Percentiles rank a stretch among this genome's conserved stretches.
These are phyloP conservation scores for Dictyostelium firmibasis DNA, from an alignment of 78 protist species.

Conservation along the genomic window DNA sequence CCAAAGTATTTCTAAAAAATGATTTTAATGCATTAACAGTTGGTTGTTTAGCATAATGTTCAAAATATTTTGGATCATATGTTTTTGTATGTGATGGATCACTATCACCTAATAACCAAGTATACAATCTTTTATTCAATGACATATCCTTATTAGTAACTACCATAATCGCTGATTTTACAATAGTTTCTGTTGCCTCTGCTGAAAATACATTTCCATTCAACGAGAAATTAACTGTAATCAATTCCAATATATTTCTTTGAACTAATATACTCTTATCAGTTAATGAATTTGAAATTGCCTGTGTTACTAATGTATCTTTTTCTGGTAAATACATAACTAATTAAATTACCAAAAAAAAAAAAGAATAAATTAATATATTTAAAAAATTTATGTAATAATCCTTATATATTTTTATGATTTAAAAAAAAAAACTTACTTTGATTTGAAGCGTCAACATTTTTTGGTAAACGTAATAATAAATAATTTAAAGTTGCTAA, in stretches of 20 bases:
- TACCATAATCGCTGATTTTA: conserved; percentile 47
- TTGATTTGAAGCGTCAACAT: conserved; percentile 35
- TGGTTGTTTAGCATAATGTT: conserved; percentile 25
- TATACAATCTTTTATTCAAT: conserved; percentile 55
- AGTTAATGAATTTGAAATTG: conserved; percentile 18
- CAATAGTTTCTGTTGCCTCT: conserved; percentile 1
- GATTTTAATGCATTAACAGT: conserved; percentile 43
- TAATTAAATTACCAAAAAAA: no score
- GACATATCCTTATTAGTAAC: conserved; percentile 61
- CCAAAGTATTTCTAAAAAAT: not conserved
- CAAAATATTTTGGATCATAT: conserved; percentile 30
- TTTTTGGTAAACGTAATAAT: conserved; percentile 33
- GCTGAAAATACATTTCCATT: conserved; percentile 21
- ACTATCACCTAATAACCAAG: conserved; percentile 48
- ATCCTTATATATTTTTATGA: not conserved
- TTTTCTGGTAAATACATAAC: conserved; percentile 70
- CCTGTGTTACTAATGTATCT: conserved; percentile 59
- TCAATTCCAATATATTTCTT: conserved; percentile 68
- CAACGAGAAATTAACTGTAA: conserved; percentile 45
- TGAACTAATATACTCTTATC: conserved; percentile 22
- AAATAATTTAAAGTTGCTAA: conserved; percentile 22
- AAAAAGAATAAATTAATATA: no score
- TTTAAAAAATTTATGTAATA: not conserved
- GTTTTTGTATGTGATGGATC: not conserved
- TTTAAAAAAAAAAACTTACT: not conserved